A percentile compares a stretch with the other conserved stretches of the same genome.
These are phyloP conservation scores for Wickerhamiella cacticola DNA, from an alignment of 805 yeast genomes.

Conservation along the genomic window DNA sequence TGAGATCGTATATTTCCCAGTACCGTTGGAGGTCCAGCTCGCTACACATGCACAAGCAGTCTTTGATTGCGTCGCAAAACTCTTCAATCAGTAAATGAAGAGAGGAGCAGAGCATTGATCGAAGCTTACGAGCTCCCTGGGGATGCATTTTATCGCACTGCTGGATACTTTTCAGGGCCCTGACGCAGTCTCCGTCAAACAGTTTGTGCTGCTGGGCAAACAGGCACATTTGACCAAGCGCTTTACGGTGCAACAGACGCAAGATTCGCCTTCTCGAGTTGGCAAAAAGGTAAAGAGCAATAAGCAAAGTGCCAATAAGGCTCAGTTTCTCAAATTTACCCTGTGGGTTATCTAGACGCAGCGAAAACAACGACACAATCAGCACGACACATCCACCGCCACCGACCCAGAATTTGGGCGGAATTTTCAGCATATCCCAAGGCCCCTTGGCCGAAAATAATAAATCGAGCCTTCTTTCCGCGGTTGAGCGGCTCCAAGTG, in stretches of 20 bases:
- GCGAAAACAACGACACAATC: constrained; percentile 25
- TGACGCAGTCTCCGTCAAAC: constrained; percentile 24
- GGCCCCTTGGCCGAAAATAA: constrained; percentile 18
- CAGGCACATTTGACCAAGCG: constrained; percentile 21
- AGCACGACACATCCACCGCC: constrained; percentile 31
- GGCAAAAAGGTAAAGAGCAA: constrained; percentile 25
- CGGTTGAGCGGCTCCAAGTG: constrained; percentile 16
- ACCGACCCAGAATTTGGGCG: constrained; percentile 24
- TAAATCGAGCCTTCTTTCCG: constrained; percentile 17
- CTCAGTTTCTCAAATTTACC: constrained; percentile 11
- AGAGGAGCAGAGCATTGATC: constrained; percentile 25
- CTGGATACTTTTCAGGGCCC: constrained; percentile 24
- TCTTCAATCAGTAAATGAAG: constrained; percentile 29
- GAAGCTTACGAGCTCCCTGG: constrained; percentile 23
- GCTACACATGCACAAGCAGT: constrained; percentile 26
- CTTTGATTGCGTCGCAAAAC: constrained; percentile 23
- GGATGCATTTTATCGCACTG: constrained; percentile 27
- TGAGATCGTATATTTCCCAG: constrained; percentile 35
- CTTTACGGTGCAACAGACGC: constrained; percentile 25
- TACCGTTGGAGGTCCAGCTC: constrained; percentile 32
- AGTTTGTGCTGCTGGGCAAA: constrained; percentile 21
- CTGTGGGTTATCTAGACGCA: not conserved
- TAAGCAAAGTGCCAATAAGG: constrained; percentile 23
- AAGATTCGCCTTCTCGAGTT: constrained; percentile 27
- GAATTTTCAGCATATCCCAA: constrained; percentile 14